phyloP scores from a whole-genome alignment of 306 rosid species.

The Vachellia collinsii region DNA sequence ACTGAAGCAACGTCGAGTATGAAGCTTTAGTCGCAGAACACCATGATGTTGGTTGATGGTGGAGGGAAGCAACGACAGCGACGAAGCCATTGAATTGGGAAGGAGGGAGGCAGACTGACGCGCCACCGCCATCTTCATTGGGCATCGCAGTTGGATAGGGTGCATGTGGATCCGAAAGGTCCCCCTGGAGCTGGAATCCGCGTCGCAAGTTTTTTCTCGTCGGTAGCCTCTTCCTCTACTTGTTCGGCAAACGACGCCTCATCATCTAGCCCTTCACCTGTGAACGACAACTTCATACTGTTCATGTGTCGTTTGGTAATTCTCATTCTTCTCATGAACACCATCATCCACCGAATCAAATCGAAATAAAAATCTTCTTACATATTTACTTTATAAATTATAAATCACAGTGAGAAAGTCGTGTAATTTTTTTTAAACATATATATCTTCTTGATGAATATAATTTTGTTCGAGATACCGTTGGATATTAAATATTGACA shows the following conservation, averaged over 20 bases:
- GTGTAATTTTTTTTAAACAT: no score
- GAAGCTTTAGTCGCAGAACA: constrained; percentile 54
- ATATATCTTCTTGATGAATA: no score
- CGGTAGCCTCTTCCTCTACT: neutral
- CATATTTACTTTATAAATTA: no score
- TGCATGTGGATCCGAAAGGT: constrained; percentile 28
- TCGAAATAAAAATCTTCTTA: no score
- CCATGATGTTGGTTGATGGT: constrained; percentile 58
- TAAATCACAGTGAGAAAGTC: neutral
- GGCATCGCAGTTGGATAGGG: constrained; percentile 36
- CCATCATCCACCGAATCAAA: no score
- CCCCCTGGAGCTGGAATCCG: neutral
- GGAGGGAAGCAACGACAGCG: constrained; percentile 54
- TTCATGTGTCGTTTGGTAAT: neutral
- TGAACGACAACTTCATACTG: neutral
- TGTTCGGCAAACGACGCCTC: neutral
- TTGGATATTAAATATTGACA: no score
- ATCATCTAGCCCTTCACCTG: neutral
- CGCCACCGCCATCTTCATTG: neutral
- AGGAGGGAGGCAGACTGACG: constrained; percentile 1
- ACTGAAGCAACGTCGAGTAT: constrained; percentile 46
- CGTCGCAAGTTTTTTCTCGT: neutral
- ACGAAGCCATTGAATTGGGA: constrained; percentile 46
- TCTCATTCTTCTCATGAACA: no score
- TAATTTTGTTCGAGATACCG: no score